These are phyloP conservation scores for Trichoderma cornu-damae DNA, from an alignment of 2,329 filamentous ascomycete genomes.

Conservation along the genomic window DNA sequence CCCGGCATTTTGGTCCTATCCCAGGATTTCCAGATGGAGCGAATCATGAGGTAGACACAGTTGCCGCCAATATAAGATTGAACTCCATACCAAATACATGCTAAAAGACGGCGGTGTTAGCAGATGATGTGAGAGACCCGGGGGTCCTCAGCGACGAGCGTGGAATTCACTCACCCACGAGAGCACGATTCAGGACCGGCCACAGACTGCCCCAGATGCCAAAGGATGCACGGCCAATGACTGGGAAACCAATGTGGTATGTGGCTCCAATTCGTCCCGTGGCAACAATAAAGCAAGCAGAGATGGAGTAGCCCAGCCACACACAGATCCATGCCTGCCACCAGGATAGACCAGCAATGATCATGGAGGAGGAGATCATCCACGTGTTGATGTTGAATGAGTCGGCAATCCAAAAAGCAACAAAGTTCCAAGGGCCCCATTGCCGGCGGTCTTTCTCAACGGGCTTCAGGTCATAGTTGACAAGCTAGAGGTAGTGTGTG, in stretches of 20 bases:
- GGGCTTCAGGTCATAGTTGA: constrained; percentile 74
- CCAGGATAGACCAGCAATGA: constrained; percentile 73
- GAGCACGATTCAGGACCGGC: constrained; percentile 86
- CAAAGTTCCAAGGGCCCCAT: constrained; percentile 85
- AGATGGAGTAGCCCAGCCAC: constrained; percentile 77
- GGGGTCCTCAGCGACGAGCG: neutral
- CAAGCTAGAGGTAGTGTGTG: constrained; percentile 48
- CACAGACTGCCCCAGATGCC: constrained; percentile 86
- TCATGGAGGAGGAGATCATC: constrained; percentile 88
- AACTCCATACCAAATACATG: constrained; percentile 83
- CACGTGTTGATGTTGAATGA: constrained; percentile 88
- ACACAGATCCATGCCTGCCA: constrained; percentile 91
- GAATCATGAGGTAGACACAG: constrained; percentile 86
- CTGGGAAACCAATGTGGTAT: constrained; percentile 87
- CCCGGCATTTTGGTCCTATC: constrained; percentile 58
- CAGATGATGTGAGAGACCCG: neutral
- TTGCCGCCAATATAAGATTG: constrained; percentile 79
- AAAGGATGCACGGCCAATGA: constrained; percentile 71
- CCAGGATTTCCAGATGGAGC: constrained; percentile 72
- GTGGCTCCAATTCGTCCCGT: constrained; percentile 80
- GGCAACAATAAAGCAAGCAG: constrained; percentile 67
- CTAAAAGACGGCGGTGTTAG: constrained; percentile 30
- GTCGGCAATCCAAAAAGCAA: constrained; percentile 82
- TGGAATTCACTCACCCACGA: constrained; percentile 50
- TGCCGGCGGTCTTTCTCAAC: constrained; percentile 74